Base-by-base conservation (phyloP, 2,329 filamentous ascomycete genomes). In the Penicillium sp. region DNA sequence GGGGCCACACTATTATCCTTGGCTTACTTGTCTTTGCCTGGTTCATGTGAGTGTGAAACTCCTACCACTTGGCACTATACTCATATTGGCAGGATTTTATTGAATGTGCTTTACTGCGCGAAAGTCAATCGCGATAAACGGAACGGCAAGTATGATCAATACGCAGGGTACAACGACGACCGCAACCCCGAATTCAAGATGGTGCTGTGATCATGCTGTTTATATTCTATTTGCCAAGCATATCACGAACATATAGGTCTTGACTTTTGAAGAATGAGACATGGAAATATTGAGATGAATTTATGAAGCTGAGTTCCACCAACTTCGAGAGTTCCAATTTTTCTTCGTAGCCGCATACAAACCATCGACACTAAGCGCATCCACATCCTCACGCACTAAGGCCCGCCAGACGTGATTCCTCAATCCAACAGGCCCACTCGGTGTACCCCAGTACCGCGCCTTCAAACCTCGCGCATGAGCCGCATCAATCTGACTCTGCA, bases 91-190 rank as follows among this genome's bases (percentile, higher is more conserved):
- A 88, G 85, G 55, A 80, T 88, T 21, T 70, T 86, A 0, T 70
- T 78, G 44, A 89, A 88, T 62, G 82, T 89, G 2, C 65, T 86
- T 0, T 87, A 85, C 73, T 88, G 86, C 63, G 75, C 74, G 60
- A 89, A 87, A 72, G 78, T 88, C 26, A 89, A 89, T 66, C 76
- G 74, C 8, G 86, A 88, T 66, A 89, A 89, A 74, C 75, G 70
- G 13, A 75, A 64, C 4, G 86, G 86, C 1, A 87, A 85, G 66
- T 85, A 87, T 63, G 81, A 81, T 50, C 67, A 82, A 61, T 88
- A 81, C 63, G 74, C 74, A 39, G 86, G 83, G 0, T 82, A 71
- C 58, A 83, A 82, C 0, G 87, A 89, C 66, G 87, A 89, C 64
- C 77, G 87, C 25, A 85, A 89, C 60, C 87, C 87, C 0, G 70